These are phyloP conservation scores for Osmanthus fragrans DNA, from an alignment of 257 asterid species.

Conservation along the genomic window DNA sequence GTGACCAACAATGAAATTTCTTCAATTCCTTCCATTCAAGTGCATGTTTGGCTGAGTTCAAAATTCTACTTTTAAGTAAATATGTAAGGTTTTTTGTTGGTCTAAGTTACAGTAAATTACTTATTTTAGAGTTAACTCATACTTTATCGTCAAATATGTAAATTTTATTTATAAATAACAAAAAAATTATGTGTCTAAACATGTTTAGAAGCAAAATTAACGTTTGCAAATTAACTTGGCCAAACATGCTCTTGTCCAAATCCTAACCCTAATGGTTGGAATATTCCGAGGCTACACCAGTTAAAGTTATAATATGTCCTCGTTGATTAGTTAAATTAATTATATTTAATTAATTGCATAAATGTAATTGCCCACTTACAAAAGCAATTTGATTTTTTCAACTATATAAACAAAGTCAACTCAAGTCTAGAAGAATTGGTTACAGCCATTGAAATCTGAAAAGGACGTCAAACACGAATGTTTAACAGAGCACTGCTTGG, in stretches of 20 bases:
- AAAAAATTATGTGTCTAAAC: no score
- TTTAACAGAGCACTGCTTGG: no score
- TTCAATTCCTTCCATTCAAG: not conserved
- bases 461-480: no score
- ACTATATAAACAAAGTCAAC: not conserved
- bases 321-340: not conserved
- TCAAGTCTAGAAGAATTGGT: not conserved
- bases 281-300: not conserved
- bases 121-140: no score
- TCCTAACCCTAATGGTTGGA: not conserved
- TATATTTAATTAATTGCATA: no score
- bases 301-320: constrained; percentile 18
- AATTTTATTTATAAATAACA: no score
- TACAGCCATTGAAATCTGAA: not conserved
- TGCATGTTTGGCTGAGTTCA: no score
- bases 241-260: not conserved
- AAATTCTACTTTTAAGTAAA: no score
- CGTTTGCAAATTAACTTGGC: not conserved
- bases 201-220: no score
- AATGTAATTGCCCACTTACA: not conserved
- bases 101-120: no score
- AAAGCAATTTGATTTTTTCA: not conserved
- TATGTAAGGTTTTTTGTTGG: no score
- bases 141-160: no score
- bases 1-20: not conserved